Conservation (phyloP, 2,329 filamentous ascomycete species). For the Hirsutella minnesotensis region DNA sequence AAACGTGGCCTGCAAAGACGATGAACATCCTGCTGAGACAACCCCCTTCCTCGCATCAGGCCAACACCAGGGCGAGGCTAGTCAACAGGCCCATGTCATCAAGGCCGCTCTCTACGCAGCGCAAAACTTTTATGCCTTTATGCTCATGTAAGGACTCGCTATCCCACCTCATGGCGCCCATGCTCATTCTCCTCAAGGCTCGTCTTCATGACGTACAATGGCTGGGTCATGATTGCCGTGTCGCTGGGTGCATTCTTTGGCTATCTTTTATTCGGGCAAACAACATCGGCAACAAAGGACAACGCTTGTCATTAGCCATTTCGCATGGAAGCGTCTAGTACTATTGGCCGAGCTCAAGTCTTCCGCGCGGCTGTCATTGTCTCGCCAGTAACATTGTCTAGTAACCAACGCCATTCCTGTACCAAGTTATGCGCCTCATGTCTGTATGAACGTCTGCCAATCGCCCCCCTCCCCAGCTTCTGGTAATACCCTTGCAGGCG, state of each 20-base stretch:
- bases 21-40: slow-evolving; percentile 45
- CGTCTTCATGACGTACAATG: slow-evolving; percentile 99
- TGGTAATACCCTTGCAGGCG: no score
- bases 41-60: slow-evolving; percentile 59
- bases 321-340: no score
- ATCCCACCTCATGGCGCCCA: background rate
- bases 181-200: slow-evolving; percentile 46
- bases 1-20: slow-evolving; percentile 13
- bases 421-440: no score
- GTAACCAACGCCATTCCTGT: no score
- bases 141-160: slow-evolving; percentile 73
- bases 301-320: slow-evolving; percentile 71
- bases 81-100: slow-evolving; percentile 60
- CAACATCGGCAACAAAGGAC: slow-evolving; percentile 63
- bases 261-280: slow-evolving; percentile 68
- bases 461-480: no score
- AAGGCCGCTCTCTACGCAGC: slow-evolving; percentile 79
- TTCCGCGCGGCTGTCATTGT: no score
- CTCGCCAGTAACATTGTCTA: no score
- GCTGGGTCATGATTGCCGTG: slow-evolving; percentile 91
- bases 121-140: slow-evolving; percentile 98
- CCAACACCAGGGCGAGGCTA: slow-evolving; percentile 49
- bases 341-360: no score
- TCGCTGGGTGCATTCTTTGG: slow-evolving; percentile 81
- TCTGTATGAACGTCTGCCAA: no score